Evolutionary conservation across 1,284 basidiomycete species (phyloP).

Genomic region (Papiliotrema laurentii): DNA sequence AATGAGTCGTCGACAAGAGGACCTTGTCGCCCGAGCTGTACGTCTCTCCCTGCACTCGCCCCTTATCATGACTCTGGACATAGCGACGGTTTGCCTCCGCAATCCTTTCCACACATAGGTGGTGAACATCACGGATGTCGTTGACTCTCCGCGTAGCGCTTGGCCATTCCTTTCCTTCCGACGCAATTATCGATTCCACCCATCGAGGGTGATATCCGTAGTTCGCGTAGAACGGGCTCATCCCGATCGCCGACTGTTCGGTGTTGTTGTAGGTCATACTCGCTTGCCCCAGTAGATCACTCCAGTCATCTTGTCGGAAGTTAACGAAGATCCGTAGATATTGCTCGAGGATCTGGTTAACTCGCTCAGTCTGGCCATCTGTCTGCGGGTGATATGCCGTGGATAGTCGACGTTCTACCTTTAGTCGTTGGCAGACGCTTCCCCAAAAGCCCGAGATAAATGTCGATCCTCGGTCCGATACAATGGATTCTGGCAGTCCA

Average conservation of each 20-base stretch:
- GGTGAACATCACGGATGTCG: too few relatives aligned
- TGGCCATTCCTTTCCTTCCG: too few relatives aligned
- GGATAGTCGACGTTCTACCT: slow-evolving; percentile 10
- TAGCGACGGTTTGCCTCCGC: too few relatives aligned
- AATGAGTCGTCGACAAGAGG: too few relatives aligned
- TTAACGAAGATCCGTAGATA: slow-evolving; percentile 30
- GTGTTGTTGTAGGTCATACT: slow-evolving; percentile 54
- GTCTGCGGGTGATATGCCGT: slow-evolving; percentile 28
- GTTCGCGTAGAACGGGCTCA: slow-evolving; percentile 51
- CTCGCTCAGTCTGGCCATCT: neutral
- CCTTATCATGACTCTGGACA: too few relatives aligned
- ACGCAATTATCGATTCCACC: too few relatives aligned
- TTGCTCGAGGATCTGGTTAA: slow-evolving; percentile 11
- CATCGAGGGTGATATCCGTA: too few relatives aligned
- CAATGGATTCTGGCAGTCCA: slow-evolving; percentile 23
- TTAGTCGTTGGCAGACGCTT: slow-evolving; percentile 1
- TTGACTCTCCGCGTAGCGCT: too few relatives aligned
- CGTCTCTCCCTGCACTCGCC: too few relatives aligned
- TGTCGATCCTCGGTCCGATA: slow-evolving; percentile 31
- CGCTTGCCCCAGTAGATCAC: slow-evolving; percentile 47
- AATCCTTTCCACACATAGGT: too few relatives aligned
- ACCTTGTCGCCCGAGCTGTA: too few relatives aligned
- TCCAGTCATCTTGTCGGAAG: slow-evolving; percentile 52
- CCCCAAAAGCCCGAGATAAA: slow-evolving; percentile 27
- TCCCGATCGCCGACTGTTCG: slow-evolving; percentile 34